Conservation (phyloP, 2,329 filamentous ascomycete genomes). For the Thielaviopsis populi region DNA sequence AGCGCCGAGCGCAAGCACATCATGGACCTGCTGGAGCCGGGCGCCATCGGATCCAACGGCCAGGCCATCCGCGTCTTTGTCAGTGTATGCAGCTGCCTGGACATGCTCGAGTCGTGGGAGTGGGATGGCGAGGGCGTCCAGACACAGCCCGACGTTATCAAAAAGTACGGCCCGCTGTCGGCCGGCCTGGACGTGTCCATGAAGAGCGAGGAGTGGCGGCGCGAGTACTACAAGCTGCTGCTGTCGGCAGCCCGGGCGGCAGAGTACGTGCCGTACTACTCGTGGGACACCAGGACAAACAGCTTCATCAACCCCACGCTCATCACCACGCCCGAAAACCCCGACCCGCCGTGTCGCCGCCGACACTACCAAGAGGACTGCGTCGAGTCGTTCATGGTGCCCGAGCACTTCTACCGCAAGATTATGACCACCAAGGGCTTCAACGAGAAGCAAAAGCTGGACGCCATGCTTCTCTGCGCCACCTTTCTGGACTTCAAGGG, state of each 20-base stretch:
- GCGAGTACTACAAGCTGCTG: conserved; percentile 70
- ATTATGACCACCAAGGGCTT: conserved; percentile 71
- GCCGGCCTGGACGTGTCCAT: conserved; percentile 49
- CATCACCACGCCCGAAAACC: conserved; percentile 72
- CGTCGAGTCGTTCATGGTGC: conserved; percentile 49
- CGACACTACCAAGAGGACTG: conserved; percentile 56
- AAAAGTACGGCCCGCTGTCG: conserved; percentile 7
- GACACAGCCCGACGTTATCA: conserved; percentile 7
- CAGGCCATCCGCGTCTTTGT: conserved; percentile 9
- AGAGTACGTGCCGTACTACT: conserved; percentile 68
- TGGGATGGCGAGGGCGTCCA: conserved; percentile 14
- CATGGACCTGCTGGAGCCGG: conserved; percentile 12
- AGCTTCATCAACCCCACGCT: conserved; percentile 57
- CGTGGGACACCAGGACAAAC: conserved; percentile 48
- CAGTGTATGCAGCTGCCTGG: conserved; percentile 7
- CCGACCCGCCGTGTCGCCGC: conserved; percentile 56
- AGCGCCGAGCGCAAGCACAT: conserved; percentile 4
- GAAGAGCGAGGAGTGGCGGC: conserved; percentile 71
- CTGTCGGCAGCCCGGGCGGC: conserved; percentile 63
- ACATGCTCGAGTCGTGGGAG: conserved; percentile 13
- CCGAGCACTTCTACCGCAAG: conserved; percentile 67
- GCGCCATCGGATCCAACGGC: not conserved
- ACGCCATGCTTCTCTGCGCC: conserved; percentile 69
- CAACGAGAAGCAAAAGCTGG: conserved; percentile 59
- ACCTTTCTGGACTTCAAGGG: conserved; percentile 73